Evolutionary conservation across 805 yeast species (phyloP), one percentile per base, ranked within the genome.

Genomic region (Kluyveromyces nonfermentans): DNA sequence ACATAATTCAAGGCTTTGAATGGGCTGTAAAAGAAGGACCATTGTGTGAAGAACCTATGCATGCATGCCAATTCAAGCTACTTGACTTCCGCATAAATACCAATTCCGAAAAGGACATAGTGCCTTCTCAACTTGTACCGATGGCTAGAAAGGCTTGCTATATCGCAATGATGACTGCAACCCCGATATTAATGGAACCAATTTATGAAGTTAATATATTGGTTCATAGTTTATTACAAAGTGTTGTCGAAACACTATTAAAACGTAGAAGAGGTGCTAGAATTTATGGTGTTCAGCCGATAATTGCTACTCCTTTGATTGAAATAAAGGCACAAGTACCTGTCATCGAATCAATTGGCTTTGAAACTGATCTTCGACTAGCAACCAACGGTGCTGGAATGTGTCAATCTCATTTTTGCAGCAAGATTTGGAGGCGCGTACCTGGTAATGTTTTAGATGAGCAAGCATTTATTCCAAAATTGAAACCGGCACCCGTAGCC

Each of bases 391-490:
- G 96, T 4, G 82, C 77, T 53, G 89, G 93, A 0, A 71, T 77
- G 70, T 77, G 87, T 37, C 76, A 76, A 38, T 58, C 82, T 48
- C 73, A 73, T 39, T 86, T 85, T 61, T 72, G 72, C 44, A 73
- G 71, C 45, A 55, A 56, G 33, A 56, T 53, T 8, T 93, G 96
- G 95, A 73, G 75, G 17, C 62, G 69, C 2, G 94, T 85, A 1
- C 95, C 96, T 1, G 98, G 98, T 0, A 87, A 90, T 64, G 97
- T 97, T 7, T 56, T 90, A 53, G 95, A 90, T 59, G 64, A 67
- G 18, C 73, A 76, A 28, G 74, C 76, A 15, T 66, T 64, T 39
- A 72, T 87, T 33, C 87, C 88, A 5, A 72, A 80, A 35, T 69
- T 90, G 58, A 78, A 78, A 51, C 85, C 96, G 0, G 96, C 93